A percentile compares a stretch with the other conserved stretches of the same genome.
Evolutionary conservation across 208 protist genomes (phyloP).

Genomic region (Porcisia hertigi): DNA sequence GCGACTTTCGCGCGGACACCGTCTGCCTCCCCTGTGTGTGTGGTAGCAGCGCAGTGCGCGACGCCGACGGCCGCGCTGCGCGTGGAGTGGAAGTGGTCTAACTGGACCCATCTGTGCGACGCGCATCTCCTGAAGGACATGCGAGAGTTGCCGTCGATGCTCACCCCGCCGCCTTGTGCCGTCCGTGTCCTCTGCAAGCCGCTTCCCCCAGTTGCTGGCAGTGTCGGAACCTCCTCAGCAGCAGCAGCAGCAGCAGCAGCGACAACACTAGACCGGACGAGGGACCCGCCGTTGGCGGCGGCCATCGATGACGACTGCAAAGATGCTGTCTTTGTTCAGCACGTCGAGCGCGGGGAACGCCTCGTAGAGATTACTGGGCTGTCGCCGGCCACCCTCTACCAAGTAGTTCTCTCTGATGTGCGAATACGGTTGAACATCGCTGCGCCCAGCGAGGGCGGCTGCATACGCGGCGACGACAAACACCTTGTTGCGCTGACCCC

Average conservation of each 20-base stretch:
- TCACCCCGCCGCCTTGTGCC: background rate
- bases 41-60: background rate
- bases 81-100: constrained; percentile 14
- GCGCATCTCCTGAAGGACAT: too few species aligned
- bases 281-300: background rate
- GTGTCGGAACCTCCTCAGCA: too few species aligned
- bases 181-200: constrained; percentile 11
- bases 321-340: constrained; percentile 12
- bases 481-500: constrained; percentile 9
- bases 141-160: too few species aligned
- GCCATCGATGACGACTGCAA: background rate
- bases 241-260: background rate
- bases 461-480: background rate
- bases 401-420: constrained; percentile 3
- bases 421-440: background rate
- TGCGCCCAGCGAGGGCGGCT: background rate
- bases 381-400: constrained; percentile 12
- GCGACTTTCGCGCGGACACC: background rate
- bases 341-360: background rate
- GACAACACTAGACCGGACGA: background rate
- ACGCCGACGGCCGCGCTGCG: background rate
- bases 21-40: background rate
- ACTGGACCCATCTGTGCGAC: background rate
- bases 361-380: constrained; percentile 10
- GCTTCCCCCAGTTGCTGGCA: background rate